Percentiles rank a stretch among this genome's conserved stretches.
Conservation (phyloP, 176 grass and related monocot genomes). For the Guadua angustifolia region DNA sequence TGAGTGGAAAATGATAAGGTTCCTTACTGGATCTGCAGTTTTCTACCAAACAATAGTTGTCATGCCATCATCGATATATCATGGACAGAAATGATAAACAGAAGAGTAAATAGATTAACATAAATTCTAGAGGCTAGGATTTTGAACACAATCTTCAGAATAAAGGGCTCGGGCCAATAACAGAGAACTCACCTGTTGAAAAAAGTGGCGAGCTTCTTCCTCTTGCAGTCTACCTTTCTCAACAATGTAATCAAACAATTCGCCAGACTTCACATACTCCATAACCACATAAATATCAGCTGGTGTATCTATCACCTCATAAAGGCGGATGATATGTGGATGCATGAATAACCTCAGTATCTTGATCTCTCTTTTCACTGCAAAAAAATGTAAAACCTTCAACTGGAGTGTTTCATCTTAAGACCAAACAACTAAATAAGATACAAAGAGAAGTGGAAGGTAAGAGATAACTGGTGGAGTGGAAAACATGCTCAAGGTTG, state of each 20-base stretch:
- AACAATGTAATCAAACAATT: constrained; percentile 85
- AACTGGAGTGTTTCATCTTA: constrained; percentile 31
- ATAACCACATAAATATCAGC: constrained; percentile 69
- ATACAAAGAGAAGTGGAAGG: background rate
- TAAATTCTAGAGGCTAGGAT: background rate
- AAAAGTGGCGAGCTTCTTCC: constrained; percentile 68
- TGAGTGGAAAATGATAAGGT: background rate
- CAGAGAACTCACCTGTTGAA: constrained; percentile 55
- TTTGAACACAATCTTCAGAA: background rate
- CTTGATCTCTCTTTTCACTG: constrained; percentile 77
- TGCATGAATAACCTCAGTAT: constrained; percentile 79
- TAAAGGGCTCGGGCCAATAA: background rate
- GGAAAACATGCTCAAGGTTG: background rate
- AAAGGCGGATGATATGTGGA: constrained; percentile 78
- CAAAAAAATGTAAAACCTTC: constrained; percentile 21
- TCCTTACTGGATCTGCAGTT: background rate
- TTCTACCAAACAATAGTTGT: constrained; percentile 10
- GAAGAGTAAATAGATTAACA: background rate
- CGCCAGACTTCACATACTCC: constrained; percentile 77
- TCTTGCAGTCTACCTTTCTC: constrained; percentile 71
- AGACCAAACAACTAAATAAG: constrained; percentile 10
- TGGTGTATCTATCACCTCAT: constrained; percentile 72
- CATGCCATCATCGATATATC: constrained; percentile 14
- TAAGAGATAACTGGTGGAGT: background rate
- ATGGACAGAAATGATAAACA: background rate